Evolutionary conservation across 2,329 filamentous ascomycete species (phyloP), one percentile per base, ranked within the genome.

Genomic region (Claviceps sp.): DNA sequence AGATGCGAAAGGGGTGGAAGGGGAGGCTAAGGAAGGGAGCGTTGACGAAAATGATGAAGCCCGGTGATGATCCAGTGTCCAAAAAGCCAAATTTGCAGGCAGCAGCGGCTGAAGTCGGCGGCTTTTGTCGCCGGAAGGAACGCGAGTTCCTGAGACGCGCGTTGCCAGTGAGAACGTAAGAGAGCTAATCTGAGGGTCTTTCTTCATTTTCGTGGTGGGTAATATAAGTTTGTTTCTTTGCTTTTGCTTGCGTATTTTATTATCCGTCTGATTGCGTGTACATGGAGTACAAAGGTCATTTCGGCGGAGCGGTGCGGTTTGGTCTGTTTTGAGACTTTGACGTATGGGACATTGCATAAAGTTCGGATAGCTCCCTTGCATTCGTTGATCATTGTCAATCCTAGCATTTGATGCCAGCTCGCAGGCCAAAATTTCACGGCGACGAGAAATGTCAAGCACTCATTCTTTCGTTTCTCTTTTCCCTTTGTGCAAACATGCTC

Each of bases 31-130:
- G 45, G 44, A 30, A 38, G 46, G 44, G 13, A 45, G 7, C 20
- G 6, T 38, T 18, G 41, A 22, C 14, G 44, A 38, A 37, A 49
- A 53, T 16, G 24, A 49, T 14, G n/a, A 30, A 51, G 55, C 72
- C 72, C 72, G 56, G 65, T 76, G 73, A 76, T 76, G 73, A 76
- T 68, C 59, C 63, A 71, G 64, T 60, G 67, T 70, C 73, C 73
- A 75, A 76, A 73, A 75, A 76, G 73, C 73, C 73, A 76, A 76
- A 76, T 73, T 76, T 76, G 73, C 71, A 76, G 72, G 62, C 71
- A 75, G 63, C 67, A 69, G 67, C 66, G 59, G 57, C 45, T 47
- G 53, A 52, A 54, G 47, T 38, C 49, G 50, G 52, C 54, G 53
- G 49, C 47, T 47, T 41, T 18, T 13, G 41, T 22, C 20, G 41